Base-by-base conservation (phyloP, 495 filamentous ascomycete species). In the Talaromyces proteolyticus region DNA sequence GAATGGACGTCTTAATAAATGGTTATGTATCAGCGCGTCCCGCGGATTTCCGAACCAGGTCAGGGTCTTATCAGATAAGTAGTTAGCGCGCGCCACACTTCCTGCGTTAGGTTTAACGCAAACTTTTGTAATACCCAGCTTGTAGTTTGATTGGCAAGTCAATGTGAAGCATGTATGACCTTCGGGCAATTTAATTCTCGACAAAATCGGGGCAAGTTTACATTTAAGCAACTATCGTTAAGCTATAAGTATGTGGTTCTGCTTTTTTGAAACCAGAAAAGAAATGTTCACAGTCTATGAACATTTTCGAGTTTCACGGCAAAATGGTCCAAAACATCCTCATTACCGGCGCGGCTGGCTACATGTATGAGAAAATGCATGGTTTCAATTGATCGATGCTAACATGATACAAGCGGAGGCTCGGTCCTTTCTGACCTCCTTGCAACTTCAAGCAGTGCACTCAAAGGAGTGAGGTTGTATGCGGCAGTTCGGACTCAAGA, bases 321-420 rank as follows among this genome's bases (percentile, higher is more conserved):
- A 54, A 34, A 47, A 58, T 59, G 57, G 39, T 37, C 25, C 42
- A 47, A 47, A 62, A 60, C 38, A 58, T 65, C 51, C 50, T 65
- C 24, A 54, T 65, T 48, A 62, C 62, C 42, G 62, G 59, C 52
- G 59, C 59, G 29, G 59, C 62, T 54, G 62, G 62, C 52, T 65
- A 65, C 53, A 56, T 65, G 60, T 64, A 61, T n/a, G n/a, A 41
- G 54, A 41, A 45, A 45, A 49, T 39, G 42, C 39, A 39, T 46
- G 41, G 54, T 53, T 29, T 51, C 21, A 42, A 43, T 42, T 45
- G 11, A 37, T 44, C 34, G 26, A 38, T 52, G 49, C 46, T 57
- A 50, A 56, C 51, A 51, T 56, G 37, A 43, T 52, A 23, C 14
- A 19, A 63, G 60, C 44, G 61, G 61, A 42, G 61, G 61, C 38